Base-by-base conservation (phyloP, 495 filamentous ascomycete species). In the Entonaema liquescens region DNA sequence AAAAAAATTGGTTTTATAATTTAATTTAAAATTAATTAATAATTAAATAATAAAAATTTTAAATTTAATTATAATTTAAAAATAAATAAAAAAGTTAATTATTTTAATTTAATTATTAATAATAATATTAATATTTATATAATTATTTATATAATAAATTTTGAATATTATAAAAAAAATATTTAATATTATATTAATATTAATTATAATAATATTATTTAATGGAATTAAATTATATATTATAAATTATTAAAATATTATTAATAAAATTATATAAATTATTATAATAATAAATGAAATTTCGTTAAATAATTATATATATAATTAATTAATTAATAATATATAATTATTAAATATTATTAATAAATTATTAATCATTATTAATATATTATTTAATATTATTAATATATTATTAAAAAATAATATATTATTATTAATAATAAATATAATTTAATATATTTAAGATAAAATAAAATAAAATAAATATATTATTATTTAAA, bases 101-200 rank as follows among this genome's bases (percentile, higher is more conserved):
- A 19, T 26, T 52, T 52, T 52, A 9, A 52, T 52, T 49, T 52
- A 52, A 52, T 52, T 52, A 26, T 52, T 52, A 21, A 52, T 52
- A 52, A 52, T 52, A 52, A 6, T 28, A 28, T 52, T 52, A 52
- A 28, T 52, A 52, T 52, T 52, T 25, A 25, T 28, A 21, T 25
- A 21, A 52, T 52, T 52, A 25, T 28, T 52, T 17, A 47, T 26
- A 26, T 52, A 52, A 52, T 52, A 26, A 21, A 52, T 21, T 11
- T 52, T 25, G 3, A 13, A 21, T 26, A 52, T 9, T 26, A 13
- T 31, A 31, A 31, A 31, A 21, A n/a, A n/a, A n/a, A n/a, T n/a
- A n/a, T n/a, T n/a, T 49, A 49, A 49, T 49, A 49, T 49, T n/a
- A 49, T 19, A 49, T 21, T 49, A 49, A 52, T 28, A 25, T 52